Percentiles rank a stretch among this genome's conserved stretches.
Conservation (phyloP, 2,329 filamentous ascomycete genomes). For the Fusarium graminum region DNA sequence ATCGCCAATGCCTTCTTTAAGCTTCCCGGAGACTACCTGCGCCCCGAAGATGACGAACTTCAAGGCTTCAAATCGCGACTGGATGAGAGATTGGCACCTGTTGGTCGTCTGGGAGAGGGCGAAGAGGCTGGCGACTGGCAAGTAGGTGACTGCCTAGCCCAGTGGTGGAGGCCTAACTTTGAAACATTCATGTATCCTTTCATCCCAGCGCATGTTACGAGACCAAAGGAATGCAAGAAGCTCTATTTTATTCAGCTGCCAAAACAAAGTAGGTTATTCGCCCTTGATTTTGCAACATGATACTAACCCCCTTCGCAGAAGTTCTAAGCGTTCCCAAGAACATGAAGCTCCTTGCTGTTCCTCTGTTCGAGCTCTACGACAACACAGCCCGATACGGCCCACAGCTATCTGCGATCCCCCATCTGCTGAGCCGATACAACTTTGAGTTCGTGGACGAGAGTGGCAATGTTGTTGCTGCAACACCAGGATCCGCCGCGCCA, state of each 20-base stretch:
- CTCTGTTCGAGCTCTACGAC: constrained; percentile 97
- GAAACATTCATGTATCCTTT: constrained; percentile 99
- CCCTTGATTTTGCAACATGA: background rate
- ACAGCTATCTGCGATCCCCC: constrained; percentile 95
- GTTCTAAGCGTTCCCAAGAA: constrained; percentile 98
- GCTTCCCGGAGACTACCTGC: constrained; percentile 94
- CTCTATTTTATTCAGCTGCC: constrained; percentile 97
- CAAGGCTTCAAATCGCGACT: constrained; percentile 94
- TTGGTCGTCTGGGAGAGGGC: constrained; percentile 86
- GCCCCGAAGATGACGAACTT: constrained; percentile 89
- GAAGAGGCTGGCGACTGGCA: constrained; percentile 91
- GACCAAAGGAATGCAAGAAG: constrained; percentile 99
- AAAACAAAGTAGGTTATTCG: constrained; percentile 75
- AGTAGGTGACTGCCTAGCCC: constrained; percentile 92
- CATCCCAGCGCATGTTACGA: constrained; percentile 92
- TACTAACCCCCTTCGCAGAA: constrained; percentile 65
- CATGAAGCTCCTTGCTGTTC: constrained; percentile 98
- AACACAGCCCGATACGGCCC: constrained; percentile 96
- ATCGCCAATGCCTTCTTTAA: constrained; percentile 99
- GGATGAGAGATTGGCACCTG: constrained; percentile 92
- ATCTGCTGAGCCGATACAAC: constrained; percentile 93
- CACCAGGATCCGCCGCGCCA: constrained; percentile 75
- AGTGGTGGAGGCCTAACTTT: constrained; percentile 99
- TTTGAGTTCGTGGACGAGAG: constrained; percentile 98
- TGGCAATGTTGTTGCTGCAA: constrained; percentile 86